Conservation (phyloP, 2,329 filamentous ascomycete species). For the Tetracladium maxilliforme region DNA sequence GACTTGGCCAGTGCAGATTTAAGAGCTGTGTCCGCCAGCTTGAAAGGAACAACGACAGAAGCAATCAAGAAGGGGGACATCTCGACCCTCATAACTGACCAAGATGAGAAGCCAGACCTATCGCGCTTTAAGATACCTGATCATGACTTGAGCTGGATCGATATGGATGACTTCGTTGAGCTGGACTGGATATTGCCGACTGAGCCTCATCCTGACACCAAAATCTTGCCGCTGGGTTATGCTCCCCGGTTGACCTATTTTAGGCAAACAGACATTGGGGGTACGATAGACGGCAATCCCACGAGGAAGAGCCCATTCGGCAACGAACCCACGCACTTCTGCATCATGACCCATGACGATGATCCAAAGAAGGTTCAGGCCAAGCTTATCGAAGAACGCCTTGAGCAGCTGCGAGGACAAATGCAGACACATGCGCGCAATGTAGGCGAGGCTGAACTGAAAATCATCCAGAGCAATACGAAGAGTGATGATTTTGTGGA, state of each 20-base stretch:
- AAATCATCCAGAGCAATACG: conserved; percentile 32
- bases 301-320: conserved; percentile 82
- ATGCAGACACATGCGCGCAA: conserved; percentile 59
- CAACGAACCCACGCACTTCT: conserved; percentile 83
- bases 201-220: conserved; percentile 80
- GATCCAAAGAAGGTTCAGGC: conserved; percentile 82
- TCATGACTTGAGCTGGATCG: conserved; percentile 90
- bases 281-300: conserved; percentile 64
- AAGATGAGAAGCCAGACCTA: conserved; percentile 49
- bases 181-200: conserved; percentile 90
- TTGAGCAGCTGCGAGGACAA: conserved; percentile 66
- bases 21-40: conserved; percentile 81
- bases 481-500: conserved; percentile 33
- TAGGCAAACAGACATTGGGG: conserved; percentile 84
- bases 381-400: conserved; percentile 66
- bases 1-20: conserved; percentile 88
- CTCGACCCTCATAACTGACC: conserved; percentile 32
- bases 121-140: conserved; percentile 92
- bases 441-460: conserved; percentile 64
- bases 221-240: conserved; percentile 83
- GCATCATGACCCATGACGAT: conserved; percentile 83
- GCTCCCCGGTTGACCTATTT: conserved; percentile 96
- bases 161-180: conserved; percentile 99
- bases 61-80: conserved; percentile 48
- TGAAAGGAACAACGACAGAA: conserved; percentile 65